Conservation (phyloP, 441 rosid genomes). For the Biscutella laevigata region DNA sequence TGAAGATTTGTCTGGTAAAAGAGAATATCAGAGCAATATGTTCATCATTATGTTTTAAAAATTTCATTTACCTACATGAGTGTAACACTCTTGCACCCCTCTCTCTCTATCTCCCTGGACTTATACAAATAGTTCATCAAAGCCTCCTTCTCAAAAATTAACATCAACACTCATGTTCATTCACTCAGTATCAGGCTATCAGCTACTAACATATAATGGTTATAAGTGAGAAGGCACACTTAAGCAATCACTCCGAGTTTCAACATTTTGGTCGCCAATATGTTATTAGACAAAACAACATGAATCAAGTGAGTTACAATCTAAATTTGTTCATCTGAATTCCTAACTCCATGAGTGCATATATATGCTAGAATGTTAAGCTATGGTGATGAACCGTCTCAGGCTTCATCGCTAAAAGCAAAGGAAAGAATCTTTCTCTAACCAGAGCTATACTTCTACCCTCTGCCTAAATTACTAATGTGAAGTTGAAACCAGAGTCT, state of each 20-base stretch:
- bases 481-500: not conserved
- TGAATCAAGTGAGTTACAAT: not conserved
- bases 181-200: not conserved
- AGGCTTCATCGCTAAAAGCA: not conserved
- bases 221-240: not conserved
- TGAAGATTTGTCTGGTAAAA: no score
- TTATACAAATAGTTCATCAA: not conserved
- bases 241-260: not conserved
- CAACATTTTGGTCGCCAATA: no score
- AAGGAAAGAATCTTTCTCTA: not conserved
- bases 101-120: no score
- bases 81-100: no score
- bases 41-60: not conserved
- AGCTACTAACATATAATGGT: not conserved
- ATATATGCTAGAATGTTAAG: not conserved
- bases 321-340: not conserved
- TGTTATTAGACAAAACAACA: not conserved
- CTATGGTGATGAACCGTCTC: not conserved
- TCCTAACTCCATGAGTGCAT: not conserved
- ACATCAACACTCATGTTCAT: not conserved
- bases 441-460: not conserved
- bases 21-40: no score
- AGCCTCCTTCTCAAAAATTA: not conserved
- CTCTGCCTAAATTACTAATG: not conserved
- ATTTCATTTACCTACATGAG: no score